phyloP scores from a whole-genome alignment of 805 yeast species.

The Ascoidea rubescens region DNA sequence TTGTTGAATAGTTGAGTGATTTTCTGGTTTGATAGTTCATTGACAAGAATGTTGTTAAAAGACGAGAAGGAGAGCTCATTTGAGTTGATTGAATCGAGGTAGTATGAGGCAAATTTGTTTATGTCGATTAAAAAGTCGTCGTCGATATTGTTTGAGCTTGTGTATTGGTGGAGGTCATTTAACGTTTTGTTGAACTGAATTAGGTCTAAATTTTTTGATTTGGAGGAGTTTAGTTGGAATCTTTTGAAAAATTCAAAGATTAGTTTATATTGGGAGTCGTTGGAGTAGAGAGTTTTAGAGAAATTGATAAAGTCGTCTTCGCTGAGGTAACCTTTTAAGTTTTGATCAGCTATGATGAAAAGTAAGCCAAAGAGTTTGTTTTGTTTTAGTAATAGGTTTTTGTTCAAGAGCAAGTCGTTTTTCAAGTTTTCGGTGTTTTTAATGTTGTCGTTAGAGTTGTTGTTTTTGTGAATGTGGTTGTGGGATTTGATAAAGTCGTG shows the following conservation, averaged over 20 bases:
- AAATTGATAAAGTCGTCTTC: constrained; percentile 65
- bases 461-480: too few relatives aligned
- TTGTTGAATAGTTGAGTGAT: constrained; percentile 21
- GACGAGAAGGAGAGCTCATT: constrained; percentile 23
- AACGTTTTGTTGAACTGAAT: constrained; percentile 22
- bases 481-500: too few relatives aligned
- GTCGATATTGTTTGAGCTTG: constrained; percentile 14
- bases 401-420: too few relatives aligned
- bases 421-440: too few relatives aligned
- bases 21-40: constrained; percentile 23
- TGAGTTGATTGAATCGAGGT: constrained; percentile 4
- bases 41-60: constrained; percentile 25
- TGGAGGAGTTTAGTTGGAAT: constrained; percentile 23
- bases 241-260: constrained; percentile 40
- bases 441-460: too few relatives aligned
- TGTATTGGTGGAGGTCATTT: constrained; percentile 21
- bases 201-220: constrained; percentile 14
- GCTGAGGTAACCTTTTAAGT: constrained; percentile 51
- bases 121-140: constrained; percentile 7
- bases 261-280: constrained; percentile 33
- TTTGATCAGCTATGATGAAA: constrained; percentile 68
- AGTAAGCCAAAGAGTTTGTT: constrained; percentile 33
- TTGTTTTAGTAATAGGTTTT: too few relatives aligned
- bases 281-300: constrained; percentile 34
- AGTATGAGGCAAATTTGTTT: constrained; percentile 15